Conservation (phyloP, 371 early-diverging fungal genomes). For the Rhizopus stolonifer region DNA sequence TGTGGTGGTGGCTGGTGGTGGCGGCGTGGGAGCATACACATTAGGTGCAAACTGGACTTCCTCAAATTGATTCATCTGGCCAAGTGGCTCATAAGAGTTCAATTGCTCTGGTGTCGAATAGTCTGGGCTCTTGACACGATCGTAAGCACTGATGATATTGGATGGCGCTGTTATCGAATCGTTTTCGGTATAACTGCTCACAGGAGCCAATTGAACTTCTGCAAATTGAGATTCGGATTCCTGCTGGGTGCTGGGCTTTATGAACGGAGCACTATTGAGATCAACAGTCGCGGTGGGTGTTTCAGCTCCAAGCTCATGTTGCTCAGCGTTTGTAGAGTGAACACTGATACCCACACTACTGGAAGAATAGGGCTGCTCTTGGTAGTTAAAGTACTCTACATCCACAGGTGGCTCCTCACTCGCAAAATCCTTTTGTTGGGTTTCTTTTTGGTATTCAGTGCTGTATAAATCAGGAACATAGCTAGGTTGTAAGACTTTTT, state of each 20-base stretch:
- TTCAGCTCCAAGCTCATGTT: not conserved
- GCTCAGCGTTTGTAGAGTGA: not conserved
- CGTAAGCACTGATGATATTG: not conserved
- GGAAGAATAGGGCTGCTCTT: not conserved
- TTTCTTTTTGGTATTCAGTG: not conserved
- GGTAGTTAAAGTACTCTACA: not conserved
- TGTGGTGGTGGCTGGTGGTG: not conserved
- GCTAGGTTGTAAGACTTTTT: not conserved
- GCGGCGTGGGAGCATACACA: not conserved
- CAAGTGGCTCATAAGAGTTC: not conserved
- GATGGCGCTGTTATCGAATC: not conserved
- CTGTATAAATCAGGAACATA: not conserved
- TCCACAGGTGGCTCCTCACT: not conserved
- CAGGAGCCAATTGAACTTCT: not conserved
- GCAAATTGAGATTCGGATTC: constrained; percentile 1
- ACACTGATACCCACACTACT: not conserved
- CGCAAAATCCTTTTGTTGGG: not conserved
- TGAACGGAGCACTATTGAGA: not conserved
- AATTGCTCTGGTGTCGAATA: not conserved
- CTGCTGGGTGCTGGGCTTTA: not conserved
- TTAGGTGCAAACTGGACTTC: not conserved
- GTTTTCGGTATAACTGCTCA: not conserved
- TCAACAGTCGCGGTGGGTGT: not conserved
- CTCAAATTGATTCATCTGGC: not conserved
- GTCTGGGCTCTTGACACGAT: not conserved